Percentiles rank a stretch among this genome's conserved stretches.
These are phyloP conservation scores for Colletotrichum plurivorum DNA, from an alignment of 2,329 filamentous ascomycete species.

Conservation along the genomic window DNA sequence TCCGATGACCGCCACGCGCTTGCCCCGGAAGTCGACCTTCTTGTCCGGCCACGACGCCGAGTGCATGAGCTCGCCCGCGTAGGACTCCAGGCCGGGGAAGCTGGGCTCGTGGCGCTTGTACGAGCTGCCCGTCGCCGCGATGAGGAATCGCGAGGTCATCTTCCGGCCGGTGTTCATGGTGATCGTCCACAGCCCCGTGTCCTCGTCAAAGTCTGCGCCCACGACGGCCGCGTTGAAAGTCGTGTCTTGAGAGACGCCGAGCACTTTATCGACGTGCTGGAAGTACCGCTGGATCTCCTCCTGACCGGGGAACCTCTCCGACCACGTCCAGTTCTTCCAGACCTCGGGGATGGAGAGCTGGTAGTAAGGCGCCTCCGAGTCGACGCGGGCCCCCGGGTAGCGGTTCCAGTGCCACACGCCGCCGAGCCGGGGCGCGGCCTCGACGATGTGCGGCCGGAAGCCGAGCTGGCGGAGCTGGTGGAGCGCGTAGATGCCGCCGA, in stretches of 20 bases:
- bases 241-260: conserved; percentile 59
- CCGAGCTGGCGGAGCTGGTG: conserved; percentile 54
- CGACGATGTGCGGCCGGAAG: conserved; percentile 53
- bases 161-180: conserved; percentile 55
- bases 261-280: conserved; percentile 58
- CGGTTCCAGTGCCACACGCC: conserved; percentile 61
- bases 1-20: conserved; percentile 49
- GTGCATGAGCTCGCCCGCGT: conserved; percentile 48
- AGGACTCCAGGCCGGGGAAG: conserved; percentile 51
- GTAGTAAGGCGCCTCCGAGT: conserved; percentile 53
- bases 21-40: conserved; percentile 42
- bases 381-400: conserved; percentile 60
- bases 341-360: conserved; percentile 54
- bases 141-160: conserved; percentile 58
- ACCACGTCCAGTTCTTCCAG: conserved; percentile 61
- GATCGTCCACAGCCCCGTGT: conserved; percentile 57
- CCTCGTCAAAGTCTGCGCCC: conserved; percentile 56
- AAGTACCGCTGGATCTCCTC: conserved; percentile 62
- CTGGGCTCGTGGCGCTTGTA: conserved; percentile 56
- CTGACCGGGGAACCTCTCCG: conserved; percentile 54
- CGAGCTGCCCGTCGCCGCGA: conserved; percentile 62
- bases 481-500: conserved; percentile 47
- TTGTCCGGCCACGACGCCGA: conserved; percentile 46
- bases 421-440: conserved; percentile 54
- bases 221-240: conserved; percentile 60